Evolutionary conservation across 2,329 filamentous ascomycete species (phyloP).

Genomic region (Scedosporium minutisporum): DNA sequence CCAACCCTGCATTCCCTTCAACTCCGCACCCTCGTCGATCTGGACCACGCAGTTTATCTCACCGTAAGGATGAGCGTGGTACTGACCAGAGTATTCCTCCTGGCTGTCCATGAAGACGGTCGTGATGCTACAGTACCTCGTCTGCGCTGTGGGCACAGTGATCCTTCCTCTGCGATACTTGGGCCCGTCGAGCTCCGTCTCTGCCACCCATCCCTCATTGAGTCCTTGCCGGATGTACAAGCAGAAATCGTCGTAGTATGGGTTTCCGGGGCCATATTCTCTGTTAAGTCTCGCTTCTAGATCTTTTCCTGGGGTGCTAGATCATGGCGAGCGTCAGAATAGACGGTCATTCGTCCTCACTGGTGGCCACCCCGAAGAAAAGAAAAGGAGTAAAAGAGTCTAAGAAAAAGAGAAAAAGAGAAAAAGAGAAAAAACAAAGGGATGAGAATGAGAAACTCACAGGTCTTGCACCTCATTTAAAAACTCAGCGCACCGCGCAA

Average conservation of each 20-base stretch:
- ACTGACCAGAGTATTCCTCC: slow-evolving; percentile 40
- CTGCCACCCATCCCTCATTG: slow-evolving; percentile 34
- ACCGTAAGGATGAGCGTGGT: slow-evolving; percentile 43
- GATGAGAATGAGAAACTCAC: slow-evolving; percentile 13
- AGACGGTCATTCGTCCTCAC: background rate
- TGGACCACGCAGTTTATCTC: slow-evolving; percentile 47
- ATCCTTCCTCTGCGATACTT: slow-evolving; percentile 39
- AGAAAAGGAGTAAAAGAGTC: background rate
- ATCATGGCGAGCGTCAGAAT: background rate
- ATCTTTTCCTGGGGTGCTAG: slow-evolving; percentile 33
- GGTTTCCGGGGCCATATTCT: slow-evolving; percentile 31
- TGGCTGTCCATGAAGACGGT: slow-evolving; percentile 46
- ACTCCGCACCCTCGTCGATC: slow-evolving; percentile 36
- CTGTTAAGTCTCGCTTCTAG: slow-evolving; percentile 32
- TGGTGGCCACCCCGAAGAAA: too few species aligned
- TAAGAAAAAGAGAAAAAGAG: too few species aligned
- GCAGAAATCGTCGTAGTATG: slow-evolving; percentile 32
- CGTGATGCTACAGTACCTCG: slow-evolving; percentile 44
- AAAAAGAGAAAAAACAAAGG: background rate
- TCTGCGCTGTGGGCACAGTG: slow-evolving; percentile 32
- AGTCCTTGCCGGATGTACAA: slow-evolving; percentile 27
- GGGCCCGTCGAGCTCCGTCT: slow-evolving; percentile 30
- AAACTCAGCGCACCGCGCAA: slow-evolving; percentile 19
- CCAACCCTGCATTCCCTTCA: slow-evolving; percentile 48
- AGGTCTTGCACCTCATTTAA: slow-evolving; percentile 20